Conservation (phyloP, 1,284 basidiomycete genomes). For the Cutaneotrichosporon cavernicola region DNA sequence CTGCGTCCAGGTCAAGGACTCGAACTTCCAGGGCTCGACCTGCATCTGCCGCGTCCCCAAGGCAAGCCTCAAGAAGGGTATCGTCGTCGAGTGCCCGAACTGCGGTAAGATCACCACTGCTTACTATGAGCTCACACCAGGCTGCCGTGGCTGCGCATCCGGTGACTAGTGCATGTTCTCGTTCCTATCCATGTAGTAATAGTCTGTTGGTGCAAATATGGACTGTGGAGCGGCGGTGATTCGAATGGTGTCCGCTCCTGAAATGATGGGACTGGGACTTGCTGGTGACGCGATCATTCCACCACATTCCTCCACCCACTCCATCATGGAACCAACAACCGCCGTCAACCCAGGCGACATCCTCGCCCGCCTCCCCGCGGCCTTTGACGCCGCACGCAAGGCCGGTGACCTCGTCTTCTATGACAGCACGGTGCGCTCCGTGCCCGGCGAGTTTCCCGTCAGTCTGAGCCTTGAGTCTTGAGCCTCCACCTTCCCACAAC, state of each 20-base stretch:
- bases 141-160: conserved; percentile 17
- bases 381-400: conserved; percentile 63
- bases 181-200: conserved; percentile 13
- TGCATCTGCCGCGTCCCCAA: conserved; percentile 98
- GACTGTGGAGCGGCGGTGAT: neutral
- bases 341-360: conserved; percentile 55
- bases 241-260: neutral
- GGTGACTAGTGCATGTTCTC: conserved; percentile 12
- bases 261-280: too few relatives aligned
- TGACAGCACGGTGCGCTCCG: conserved; percentile 64
- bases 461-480: neutral
- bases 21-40: conserved; percentile 99
- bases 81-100: conserved; percentile 94
- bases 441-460: conserved; percentile 41
- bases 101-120: conserved; percentile 77
- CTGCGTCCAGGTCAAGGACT: conserved; percentile 97
- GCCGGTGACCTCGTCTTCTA: conserved; percentile 74
- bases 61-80: conserved; percentile 82
- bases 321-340: conserved; percentile 40
- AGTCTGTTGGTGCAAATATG: neutral
- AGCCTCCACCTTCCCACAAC: neutral
- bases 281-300: neutral
- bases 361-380: conserved; percentile 60
- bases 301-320: conserved; percentile 8
- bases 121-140: conserved; percentile 1